Base-by-base conservation (phyloP, 805 yeast species). In the Vanderwaltozyma tropicalis region DNA sequence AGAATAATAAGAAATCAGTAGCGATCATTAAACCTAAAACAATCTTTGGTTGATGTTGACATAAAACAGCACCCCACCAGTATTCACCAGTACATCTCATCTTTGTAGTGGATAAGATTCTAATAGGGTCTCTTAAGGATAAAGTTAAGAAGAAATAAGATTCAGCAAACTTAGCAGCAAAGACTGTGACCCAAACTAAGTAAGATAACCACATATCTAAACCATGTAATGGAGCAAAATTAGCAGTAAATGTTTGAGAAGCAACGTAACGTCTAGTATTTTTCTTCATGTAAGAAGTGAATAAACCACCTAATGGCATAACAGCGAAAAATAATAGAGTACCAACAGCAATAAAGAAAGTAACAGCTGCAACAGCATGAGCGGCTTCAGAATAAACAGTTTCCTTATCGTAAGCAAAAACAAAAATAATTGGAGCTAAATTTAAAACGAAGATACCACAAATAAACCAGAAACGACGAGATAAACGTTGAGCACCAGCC, bases 401-500 rank as follows among this genome's bases (percentile, higher is more conserved):
- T 45, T 79, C 60, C 42, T 84, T 82, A 44, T 86, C 82, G 66
- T 81, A 83, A 48, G 80, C 80, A 62, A 86, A 85, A 28, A 88
- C 79, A 57, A 84, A 92, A 39, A 85, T 76, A 24, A 85, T 76
- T 28, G 97, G 95, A 49, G 80, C 94, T 57, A 89, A 68, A 64
- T 89, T 92, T 45, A 79, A 53, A 38, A 67, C 69, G 40, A 87
- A 68, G 48, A 87, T 74, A 37, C 74, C 47, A 38, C 80, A 48
- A 59, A 89, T 64, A 59, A 88, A 81, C 69, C 79, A 58, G 53
- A 92, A 70, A 61, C 98, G 80, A 66, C 95, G 85, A 28, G 86
- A 68, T 58, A 92, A 74, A 62, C 84, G 96, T 68, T 89, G 97
- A 62, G 97, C 96, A 65, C 99, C 98, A 26, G 97, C 94, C 97